Evolutionary conservation across 345 rosid genomes (phyloP).

Genomic region (Salix udensis): DNA sequence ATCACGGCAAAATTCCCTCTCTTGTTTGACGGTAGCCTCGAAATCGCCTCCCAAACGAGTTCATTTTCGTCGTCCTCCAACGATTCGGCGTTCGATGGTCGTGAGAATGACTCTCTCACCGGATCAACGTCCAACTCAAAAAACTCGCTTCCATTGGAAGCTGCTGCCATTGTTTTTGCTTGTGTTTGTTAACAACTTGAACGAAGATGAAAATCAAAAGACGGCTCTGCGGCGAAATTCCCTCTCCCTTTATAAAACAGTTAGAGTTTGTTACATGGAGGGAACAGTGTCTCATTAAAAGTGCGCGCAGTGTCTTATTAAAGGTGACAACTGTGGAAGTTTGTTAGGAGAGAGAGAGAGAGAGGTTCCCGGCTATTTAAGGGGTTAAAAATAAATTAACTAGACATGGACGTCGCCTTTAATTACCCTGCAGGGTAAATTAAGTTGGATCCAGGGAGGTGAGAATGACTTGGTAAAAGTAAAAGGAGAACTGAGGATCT

Average conservation of each 20-base stretch:
- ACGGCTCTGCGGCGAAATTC: background rate
- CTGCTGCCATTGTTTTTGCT: conserved; percentile 33
- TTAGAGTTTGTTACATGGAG: background rate
- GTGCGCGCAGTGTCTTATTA: background rate
- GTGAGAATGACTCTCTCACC: conserved; percentile 43
- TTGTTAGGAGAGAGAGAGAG: background rate
- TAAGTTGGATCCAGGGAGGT: background rate
- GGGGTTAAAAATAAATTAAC: background rate
- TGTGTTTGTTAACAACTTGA: background rate
- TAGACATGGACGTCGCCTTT: too few relatives aligned
- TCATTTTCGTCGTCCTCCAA: conserved; percentile 69
- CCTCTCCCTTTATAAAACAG: background rate
- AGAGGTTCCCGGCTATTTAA: background rate
- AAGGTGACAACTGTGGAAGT: background rate
- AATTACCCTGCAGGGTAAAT: background rate
- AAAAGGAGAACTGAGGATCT: background rate
- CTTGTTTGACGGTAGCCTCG: conserved; percentile 61
- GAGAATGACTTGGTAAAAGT: background rate
- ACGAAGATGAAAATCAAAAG: background rate
- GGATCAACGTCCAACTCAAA: conserved; percentile 61
- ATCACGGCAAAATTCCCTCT: conserved; percentile 45
- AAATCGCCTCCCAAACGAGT: conserved; percentile 71
- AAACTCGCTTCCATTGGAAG: conserved; percentile 72
- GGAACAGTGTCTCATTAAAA: background rate
- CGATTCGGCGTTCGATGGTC: conserved; percentile 65